phyloP scores from a whole-genome alignment of 2,329 filamentous ascomycete genomes.

The Fusarium pseudocircinatum region DNA sequence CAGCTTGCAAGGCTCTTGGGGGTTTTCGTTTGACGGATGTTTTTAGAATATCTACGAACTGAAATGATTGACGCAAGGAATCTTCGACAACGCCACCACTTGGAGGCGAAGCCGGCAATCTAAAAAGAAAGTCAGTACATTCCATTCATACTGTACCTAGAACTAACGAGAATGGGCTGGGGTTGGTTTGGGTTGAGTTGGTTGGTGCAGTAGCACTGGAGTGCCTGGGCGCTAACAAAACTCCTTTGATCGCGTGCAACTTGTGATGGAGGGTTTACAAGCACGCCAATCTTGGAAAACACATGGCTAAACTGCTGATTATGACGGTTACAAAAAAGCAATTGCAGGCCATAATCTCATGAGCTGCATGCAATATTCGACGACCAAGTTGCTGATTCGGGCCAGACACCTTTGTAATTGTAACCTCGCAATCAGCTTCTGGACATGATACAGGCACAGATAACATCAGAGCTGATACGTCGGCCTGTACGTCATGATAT shows the following conservation, averaged over 20 bases:
- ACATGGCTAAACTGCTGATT: constrained; percentile 9
- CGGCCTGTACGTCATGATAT: constrained; percentile 36
- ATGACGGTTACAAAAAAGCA: constrained; percentile 7
- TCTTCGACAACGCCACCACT: constrained; percentile 22
- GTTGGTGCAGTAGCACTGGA: neutral
- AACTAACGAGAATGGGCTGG: neutral
- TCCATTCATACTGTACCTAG: neutral
- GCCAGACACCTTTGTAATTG: neutral
- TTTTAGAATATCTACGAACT: neutral
- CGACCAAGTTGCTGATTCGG: neutral
- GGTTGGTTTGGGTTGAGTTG: neutral
- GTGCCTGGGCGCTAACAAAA: constrained; percentile 30
- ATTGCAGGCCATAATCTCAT: neutral
- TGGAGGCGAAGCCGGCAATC: constrained; percentile 3
- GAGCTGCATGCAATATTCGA: neutral
- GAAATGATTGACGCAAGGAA: constrained; percentile 3
- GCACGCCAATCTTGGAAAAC: constrained; percentile 5
- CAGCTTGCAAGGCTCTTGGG: neutral
- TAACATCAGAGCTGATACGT: constrained; percentile 28
- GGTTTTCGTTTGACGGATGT: neutral
- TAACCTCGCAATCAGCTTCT: neutral
- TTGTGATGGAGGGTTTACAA: constrained; percentile 22
- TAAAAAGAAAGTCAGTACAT: neutral
- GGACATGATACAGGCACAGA: constrained; percentile 17
- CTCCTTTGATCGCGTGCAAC: constrained; percentile 27